Evolutionary conservation across 2,329 filamentous ascomycete genomes (phyloP).

Genomic region (Colletotrichum truncatum): DNA sequence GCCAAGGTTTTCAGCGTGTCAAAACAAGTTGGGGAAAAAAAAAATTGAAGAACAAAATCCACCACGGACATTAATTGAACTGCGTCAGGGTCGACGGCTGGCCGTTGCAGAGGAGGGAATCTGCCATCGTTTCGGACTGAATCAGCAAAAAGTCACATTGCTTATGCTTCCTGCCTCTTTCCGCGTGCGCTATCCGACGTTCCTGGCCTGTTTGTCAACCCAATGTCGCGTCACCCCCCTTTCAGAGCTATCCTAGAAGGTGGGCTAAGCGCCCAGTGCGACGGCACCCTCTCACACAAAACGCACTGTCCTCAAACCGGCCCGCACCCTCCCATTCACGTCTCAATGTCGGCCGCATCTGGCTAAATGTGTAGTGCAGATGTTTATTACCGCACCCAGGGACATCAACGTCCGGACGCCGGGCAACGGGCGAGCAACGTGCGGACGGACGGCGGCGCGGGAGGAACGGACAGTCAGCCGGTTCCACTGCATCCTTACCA

Average conservation of each 20-base stretch:
- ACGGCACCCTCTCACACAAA: neutral
- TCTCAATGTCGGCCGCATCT: neutral
- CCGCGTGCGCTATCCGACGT: neutral
- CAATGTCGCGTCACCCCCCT: neutral
- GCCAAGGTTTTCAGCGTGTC: neutral
- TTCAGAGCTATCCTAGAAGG: too few species aligned
- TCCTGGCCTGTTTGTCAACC: neutral
- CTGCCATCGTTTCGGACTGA: constrained; percentile 11
- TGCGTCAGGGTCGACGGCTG: neutral
- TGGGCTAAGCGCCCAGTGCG: neutral
- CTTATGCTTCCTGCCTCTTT: neutral
- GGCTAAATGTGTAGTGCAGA: neutral
- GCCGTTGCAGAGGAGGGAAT: neutral
- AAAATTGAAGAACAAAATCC: too few species aligned
- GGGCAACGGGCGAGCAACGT: neutral
- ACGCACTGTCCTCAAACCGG: constrained; percentile 1
- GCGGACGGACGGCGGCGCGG: neutral
- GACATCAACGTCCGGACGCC: neutral
- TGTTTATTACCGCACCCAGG: neutral
- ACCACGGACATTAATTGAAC: neutral
- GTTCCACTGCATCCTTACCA: neutral
- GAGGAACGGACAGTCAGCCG: neutral
- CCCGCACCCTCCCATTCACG: neutral
- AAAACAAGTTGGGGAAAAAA: too few species aligned
- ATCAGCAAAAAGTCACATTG: neutral